Evolutionary conservation across 2,329 filamentous ascomycete species (phyloP), one percentile per base, ranked within the genome.

Genomic region (Chalara sp.): DNA sequence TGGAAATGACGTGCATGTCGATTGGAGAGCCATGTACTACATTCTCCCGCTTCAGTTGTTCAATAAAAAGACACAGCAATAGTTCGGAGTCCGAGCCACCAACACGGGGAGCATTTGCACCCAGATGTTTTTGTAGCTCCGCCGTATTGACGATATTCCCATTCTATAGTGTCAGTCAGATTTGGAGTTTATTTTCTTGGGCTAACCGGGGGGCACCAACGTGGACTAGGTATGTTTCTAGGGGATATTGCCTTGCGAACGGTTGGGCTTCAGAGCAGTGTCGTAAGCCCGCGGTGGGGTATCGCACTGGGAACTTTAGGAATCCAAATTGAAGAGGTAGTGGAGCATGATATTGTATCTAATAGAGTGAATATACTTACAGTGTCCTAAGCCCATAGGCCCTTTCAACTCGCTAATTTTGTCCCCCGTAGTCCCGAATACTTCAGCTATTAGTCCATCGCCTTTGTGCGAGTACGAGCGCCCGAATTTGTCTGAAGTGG

Each of bases 381-480:
- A 70, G 68, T 96, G 91, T 42, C 81, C 86, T 53, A 96, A 77
- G 55, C 89, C 89, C 86, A 93, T 91, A 68, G 81, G 92, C 33
- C 90, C 90, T 10, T 88, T 86, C 47, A 93, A 77, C 62, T 89
- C 83, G 46, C 79, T 72, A 40, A 91, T 76, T 55, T 86, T 80
- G 53, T 81, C 77, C 58, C 89, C 90, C 21, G 21, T 21, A 57
- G 95, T 87, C 48, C 84, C 76, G 70, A 96, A 95, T 60, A 95
- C 89, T 65, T 84, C 87, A 52, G 84, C 80, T 40, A 87, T 90
- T 78, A 96, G 86, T 50, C 90, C 91, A 65, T 90, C 89, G 58
- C 89, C 89, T 72, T 96, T 96, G 74, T 87, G 86, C 66, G 95
- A 89, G 67, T 86, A 92, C 59, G 96, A 85, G 42, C 89, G 80